phyloP scores from a whole-genome alignment of 257 asterid genomes.

The Henckelia pumila region DNA sequence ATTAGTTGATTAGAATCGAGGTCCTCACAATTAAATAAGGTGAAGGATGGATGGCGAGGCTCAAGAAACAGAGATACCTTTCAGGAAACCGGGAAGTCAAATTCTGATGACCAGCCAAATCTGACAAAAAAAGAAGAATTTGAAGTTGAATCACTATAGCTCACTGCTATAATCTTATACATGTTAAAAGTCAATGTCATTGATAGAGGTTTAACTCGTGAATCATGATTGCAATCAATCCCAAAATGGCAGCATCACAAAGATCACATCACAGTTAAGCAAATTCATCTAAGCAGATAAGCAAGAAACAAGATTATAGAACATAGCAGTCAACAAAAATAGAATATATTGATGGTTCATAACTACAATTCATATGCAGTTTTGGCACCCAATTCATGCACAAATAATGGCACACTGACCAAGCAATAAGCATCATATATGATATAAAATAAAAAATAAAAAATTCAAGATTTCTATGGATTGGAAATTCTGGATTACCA shows the following conservation, averaged over 20 bases:
- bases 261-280: slow-evolving; percentile 1
- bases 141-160: slow-evolving; percentile 12
- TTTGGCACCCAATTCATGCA: slow-evolving; percentile 12
- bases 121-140: slow-evolving; percentile 43
- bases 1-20: too few relatives aligned
- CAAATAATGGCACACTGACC: slow-evolving; percentile 22
- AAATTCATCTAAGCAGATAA: slow-evolving; percentile 16
- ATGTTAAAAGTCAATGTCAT: slow-evolving; percentile 20
- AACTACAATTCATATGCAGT: not conserved
- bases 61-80: slow-evolving; percentile 49
- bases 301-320: slow-evolving; percentile 6
- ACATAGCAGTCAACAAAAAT: slow-evolving; percentile 10
- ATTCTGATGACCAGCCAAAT: slow-evolving; percentile 55
- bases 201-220: not conserved
- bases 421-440: slow-evolving; percentile 20
- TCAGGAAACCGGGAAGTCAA: slow-evolving; percentile 92
- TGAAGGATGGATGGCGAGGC: slow-evolving; percentile 4
- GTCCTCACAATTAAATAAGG: too few relatives aligned
- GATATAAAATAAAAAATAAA: not conserved
- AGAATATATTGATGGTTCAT: slow-evolving; percentile 8
- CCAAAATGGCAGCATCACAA: not conserved
- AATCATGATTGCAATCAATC: slow-evolving; percentile 17
- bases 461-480: slow-evolving; percentile 19
- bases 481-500: slow-evolving; percentile 48
- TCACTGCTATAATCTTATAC: slow-evolving; percentile 7